Percentiles rank a stretch among this genome's conserved stretches.
Conservation (phyloP, 441 rosid genomes). For the Raphanus hybrid region DNA sequence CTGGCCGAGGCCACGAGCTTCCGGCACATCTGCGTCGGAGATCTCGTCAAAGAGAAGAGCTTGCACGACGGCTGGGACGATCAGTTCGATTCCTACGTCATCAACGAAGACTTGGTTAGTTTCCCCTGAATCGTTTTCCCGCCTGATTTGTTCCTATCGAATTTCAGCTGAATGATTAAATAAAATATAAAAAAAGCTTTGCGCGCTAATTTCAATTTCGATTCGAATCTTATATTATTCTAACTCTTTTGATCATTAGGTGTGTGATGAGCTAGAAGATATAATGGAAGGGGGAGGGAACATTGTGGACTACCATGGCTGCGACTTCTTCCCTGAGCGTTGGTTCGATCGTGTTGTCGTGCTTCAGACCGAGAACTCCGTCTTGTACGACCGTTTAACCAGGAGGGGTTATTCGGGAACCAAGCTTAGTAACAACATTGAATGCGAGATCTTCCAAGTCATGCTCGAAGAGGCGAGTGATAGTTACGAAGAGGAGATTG, state of each 20-base stretch:
- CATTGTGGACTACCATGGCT: constrained; percentile 92
- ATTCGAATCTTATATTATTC: too few relatives aligned
- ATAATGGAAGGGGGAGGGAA: constrained; percentile 84
- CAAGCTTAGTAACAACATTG: constrained; percentile 85
- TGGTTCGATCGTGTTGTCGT: constrained; percentile 92
- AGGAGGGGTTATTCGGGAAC: constrained; percentile 83
- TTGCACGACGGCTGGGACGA: too few relatives aligned
- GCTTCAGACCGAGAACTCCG: constrained; percentile 80
- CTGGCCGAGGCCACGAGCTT: too few relatives aligned
- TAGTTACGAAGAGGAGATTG: constrained; percentile 69
- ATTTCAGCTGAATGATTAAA: too few relatives aligned
- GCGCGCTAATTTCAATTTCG: too few relatives aligned
- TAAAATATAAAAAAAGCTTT: too few relatives aligned
- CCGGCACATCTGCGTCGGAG: too few relatives aligned
- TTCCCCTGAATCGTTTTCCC: too few relatives aligned
- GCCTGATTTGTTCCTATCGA: too few relatives aligned
- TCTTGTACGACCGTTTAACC: constrained; percentile 78
- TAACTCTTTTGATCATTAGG: constrained; percentile 35
- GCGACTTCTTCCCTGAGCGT: constrained; percentile 86
- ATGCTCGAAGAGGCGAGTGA: constrained; percentile 88
- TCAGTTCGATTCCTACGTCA: too few relatives aligned
- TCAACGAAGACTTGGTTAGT: too few relatives aligned
- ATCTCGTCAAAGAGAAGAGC: too few relatives aligned
- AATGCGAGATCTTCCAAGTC: constrained; percentile 84
- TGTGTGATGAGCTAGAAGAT: constrained; percentile 92